These are phyloP conservation scores for Cercospora beticola DNA, from an alignment of 2,329 filamentous ascomycete species.

Conservation along the genomic window DNA sequence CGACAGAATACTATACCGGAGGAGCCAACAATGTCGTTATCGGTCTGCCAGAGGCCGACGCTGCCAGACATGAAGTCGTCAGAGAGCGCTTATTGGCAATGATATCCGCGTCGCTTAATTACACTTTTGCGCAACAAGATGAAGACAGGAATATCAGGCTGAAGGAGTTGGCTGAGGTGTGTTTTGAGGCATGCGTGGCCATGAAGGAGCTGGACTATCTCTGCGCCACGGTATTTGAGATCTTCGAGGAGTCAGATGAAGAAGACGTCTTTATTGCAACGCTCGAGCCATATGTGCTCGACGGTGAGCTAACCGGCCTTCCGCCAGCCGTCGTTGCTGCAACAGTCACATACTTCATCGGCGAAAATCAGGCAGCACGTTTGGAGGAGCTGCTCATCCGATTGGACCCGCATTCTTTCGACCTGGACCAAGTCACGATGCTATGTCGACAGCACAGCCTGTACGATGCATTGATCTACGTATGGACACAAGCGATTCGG, in stretches of 20 bases:
- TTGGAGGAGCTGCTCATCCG: constrained; percentile 94
- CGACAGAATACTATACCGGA: constrained; percentile 87
- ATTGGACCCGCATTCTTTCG: constrained; percentile 84
- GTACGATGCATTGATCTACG: constrained; percentile 93
- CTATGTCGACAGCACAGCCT: constrained; percentile 89
- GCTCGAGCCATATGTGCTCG: constrained; percentile 83
- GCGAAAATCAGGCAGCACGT: constrained; percentile 69
- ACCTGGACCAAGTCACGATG: constrained; percentile 87
- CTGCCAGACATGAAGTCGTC: constrained; percentile 74
- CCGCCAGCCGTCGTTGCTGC: constrained; percentile 84
- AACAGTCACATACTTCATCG: constrained; percentile 77
- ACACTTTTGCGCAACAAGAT: constrained; percentile 70
- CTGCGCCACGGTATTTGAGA: constrained; percentile 87
- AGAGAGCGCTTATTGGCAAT: constrained; percentile 88
- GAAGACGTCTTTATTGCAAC: constrained; percentile 81
- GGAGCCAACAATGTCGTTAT: constrained; percentile 92
- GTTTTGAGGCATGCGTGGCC: constrained; percentile 77
- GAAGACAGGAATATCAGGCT: constrained; percentile 59
- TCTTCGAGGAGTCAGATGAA: constrained; percentile 75
- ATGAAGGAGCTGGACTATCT: constrained; percentile 79
- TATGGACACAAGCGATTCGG: constrained; percentile 87
- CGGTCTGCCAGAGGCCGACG: constrained; percentile 81
- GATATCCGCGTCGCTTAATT: constrained; percentile 86
- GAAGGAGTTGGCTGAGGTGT: constrained; percentile 75
- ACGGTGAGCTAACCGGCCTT: constrained; percentile 69